Conservation (phyloP, 768 basidiomycete species). For the Lactifluus rugatus region DNA sequence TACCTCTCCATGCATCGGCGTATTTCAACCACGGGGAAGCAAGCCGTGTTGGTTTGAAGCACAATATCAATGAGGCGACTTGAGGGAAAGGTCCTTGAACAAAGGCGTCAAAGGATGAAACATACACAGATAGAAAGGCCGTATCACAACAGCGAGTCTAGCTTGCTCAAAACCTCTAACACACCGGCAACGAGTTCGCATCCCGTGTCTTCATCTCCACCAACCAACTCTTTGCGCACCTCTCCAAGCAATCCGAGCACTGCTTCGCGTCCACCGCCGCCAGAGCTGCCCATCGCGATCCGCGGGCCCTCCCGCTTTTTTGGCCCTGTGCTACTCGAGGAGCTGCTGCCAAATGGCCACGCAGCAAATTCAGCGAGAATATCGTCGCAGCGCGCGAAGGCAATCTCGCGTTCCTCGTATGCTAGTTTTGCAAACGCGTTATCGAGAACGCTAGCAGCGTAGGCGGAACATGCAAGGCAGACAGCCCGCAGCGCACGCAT, state of each 20-base stretch:
- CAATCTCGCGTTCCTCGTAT: conserved; percentile 90
- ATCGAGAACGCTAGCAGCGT: conserved; percentile 91
- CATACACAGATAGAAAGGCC: conserved; percentile 5
- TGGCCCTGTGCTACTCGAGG: conserved; percentile 14
- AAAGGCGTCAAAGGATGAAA: conserved; percentile 1
- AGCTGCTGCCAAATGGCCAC: conserved; percentile 72
- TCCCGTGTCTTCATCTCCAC: conserved; percentile 65
- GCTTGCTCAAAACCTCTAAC: conserved; percentile 83
- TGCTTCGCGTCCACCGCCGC: conserved; percentile 48
- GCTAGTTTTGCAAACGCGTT: conserved; percentile 83
- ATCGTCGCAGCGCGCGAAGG: conserved; percentile 90
- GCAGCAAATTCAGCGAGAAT: conserved; percentile 81
- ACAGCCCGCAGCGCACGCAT: conserved; percentile 75
- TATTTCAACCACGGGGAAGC: background rate
- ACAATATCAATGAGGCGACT: background rate
- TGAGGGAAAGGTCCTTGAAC: background rate
- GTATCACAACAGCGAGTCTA: conserved; percentile 71
- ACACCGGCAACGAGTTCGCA: conserved; percentile 92
- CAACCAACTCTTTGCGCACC: conserved; percentile 57
- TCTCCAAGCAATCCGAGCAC: conserved; percentile 67
- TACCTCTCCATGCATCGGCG: background rate
- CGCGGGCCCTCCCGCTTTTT: conserved; percentile 32
- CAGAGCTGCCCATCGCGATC: conserved; percentile 46
- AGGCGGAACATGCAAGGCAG: conserved; percentile 81
- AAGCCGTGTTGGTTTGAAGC: background rate